Percentiles rank a stretch among this genome's conserved stretches.
Evolutionary conservation across 108 stramenopile species (phyloP).

Genomic region (Parietichytrium sp.): DNA sequence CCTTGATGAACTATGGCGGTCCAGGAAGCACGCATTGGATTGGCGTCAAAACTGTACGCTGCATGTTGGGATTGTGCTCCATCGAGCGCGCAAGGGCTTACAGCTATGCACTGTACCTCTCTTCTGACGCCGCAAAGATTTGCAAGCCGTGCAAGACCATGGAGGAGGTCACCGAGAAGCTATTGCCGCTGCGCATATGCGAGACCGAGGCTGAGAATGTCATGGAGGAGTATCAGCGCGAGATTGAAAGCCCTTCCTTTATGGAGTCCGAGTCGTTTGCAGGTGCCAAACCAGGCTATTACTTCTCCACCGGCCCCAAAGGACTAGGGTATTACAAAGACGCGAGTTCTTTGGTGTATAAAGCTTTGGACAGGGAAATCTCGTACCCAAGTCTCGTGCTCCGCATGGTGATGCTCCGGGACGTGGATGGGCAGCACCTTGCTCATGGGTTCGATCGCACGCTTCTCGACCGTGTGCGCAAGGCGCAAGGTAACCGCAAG

Average conservation of each 20-base stretch:
- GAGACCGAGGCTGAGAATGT: neutral
- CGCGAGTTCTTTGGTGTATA: neutral
- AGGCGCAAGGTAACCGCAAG: neutral
- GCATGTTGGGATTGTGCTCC: constrained; percentile 25
- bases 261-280: neutral
- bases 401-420: constrained; percentile 21
- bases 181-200: neutral
- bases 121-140: neutral
- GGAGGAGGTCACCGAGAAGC: neutral
- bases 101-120: constrained; percentile 30
- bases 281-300: neutral
- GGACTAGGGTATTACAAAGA: constrained; percentile 31
- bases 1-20: neutral
- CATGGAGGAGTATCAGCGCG: neutral
- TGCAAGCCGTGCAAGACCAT: neutral
- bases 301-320: neutral
- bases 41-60: neutral
- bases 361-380: neutral
- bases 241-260: neutral
- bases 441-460: constrained; percentile 22
- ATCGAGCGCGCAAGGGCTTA: constrained; percentile 14
- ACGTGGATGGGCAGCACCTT: constrained; percentile 12
- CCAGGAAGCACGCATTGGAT: neutral
- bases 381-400: constrained; percentile 6
- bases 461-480: constrained; percentile 5